A percentile compares a stretch with the other conserved stretches of the same genome.
Conservation (phyloP, 2,329 filamentous ascomycete genomes). For the Geosmithia flava region DNA sequence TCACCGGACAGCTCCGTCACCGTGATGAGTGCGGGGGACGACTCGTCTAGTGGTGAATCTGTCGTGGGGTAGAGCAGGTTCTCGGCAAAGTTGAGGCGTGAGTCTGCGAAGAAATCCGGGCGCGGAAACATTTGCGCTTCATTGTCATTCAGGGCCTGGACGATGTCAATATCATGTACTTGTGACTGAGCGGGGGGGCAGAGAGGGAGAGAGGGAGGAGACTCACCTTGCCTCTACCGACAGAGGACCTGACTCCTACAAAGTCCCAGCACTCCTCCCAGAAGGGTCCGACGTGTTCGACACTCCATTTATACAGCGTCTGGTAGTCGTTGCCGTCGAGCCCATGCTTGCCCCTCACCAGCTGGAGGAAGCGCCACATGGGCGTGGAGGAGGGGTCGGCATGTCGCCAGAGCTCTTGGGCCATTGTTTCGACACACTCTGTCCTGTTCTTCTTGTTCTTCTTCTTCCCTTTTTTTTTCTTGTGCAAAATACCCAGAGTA, state of each 20-base stretch:
- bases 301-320: slow-evolving; percentile 76
- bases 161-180: not conserved
- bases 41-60: slow-evolving; percentile 29
- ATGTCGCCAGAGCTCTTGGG: slow-evolving; percentile 56
- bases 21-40: slow-evolving; percentile 61
- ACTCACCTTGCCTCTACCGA: slow-evolving; percentile 45
- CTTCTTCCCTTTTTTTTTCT: no score
- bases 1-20: slow-evolving; percentile 57
- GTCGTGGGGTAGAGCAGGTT: slow-evolving; percentile 73
- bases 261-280: slow-evolving; percentile 83
- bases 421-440: slow-evolving; percentile 1
- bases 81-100: slow-evolving; percentile 83
- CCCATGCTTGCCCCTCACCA: slow-evolving; percentile 54
- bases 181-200: not conserved
- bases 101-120: slow-evolving; percentile 71
- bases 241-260: slow-evolving; percentile 61
- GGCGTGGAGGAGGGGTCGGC: slow-evolving; percentile 52
- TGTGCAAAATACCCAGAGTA: no score
- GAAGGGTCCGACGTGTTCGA: slow-evolving; percentile 61
- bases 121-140: slow-evolving; percentile 70
- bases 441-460: not conserved
- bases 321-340: slow-evolving; percentile 54
- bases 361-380: slow-evolving; percentile 60
- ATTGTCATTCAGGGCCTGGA: slow-evolving; percentile 50
- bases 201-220: slow-evolving; percentile 9